Evolutionary conservation across 2,329 filamentous ascomycete species (phyloP).

Genomic region (Neonectria magnoliae): DNA sequence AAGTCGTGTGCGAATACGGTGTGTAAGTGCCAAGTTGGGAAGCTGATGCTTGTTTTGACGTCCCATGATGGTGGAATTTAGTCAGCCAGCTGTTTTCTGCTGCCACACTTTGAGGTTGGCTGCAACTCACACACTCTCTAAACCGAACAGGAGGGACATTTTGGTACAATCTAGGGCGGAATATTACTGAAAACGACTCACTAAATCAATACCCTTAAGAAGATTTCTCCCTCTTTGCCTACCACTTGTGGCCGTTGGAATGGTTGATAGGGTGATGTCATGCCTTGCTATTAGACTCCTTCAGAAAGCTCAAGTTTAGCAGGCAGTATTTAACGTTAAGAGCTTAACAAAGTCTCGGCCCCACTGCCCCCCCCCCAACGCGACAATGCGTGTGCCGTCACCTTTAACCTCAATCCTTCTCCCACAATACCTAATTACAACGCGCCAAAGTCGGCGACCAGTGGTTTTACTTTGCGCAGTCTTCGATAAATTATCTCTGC

Average conservation of each 20-base stretch:
- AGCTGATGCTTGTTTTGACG: background rate
- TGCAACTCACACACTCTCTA: background rate
- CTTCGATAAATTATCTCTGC: background rate
- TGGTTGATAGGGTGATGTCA: background rate
- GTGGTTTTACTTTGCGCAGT: background rate
- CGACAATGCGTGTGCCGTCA: background rate
- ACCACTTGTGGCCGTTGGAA: background rate
- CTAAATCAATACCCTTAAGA: background rate
- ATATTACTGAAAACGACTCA: background rate
- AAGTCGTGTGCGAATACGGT: background rate
- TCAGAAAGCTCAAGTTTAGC: background rate
- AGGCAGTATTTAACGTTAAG: background rate
- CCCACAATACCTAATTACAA: background rate
- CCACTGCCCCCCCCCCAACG: background rate
- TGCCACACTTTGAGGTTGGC: background rate
- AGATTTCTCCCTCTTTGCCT: background rate
- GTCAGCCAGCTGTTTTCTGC: slow-evolving; percentile 14
- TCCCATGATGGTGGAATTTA: slow-evolving; percentile 14
- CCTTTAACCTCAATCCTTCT: background rate
- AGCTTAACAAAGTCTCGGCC: background rate
- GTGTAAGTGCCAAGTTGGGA: slow-evolving; percentile 4
- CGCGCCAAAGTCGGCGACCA: background rate
- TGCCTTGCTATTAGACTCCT: background rate
- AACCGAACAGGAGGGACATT: background rate
- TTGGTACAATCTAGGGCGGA: background rate